These are phyloP conservation scores for Plasmopara muralis DNA, from an alignment of 352 stramenopile species.

Conservation along the genomic window DNA sequence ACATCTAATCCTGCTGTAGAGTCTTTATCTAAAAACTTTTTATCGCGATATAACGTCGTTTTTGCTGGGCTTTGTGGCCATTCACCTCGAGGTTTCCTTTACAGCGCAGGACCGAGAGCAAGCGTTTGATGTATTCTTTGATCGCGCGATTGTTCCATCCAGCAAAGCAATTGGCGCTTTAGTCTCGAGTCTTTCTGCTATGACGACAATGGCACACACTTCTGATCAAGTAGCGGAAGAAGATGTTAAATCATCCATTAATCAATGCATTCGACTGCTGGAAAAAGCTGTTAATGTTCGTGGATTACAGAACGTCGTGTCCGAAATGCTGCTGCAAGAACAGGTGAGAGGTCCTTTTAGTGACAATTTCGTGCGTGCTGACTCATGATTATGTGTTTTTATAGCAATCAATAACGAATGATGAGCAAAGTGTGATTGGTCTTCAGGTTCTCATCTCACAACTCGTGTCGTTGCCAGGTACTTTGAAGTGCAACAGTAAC, in stretches of 20 bases:
- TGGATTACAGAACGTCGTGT: slow-evolving; percentile 28
- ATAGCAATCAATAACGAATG: slow-evolving; percentile 8
- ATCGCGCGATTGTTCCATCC: slow-evolving; percentile 25
- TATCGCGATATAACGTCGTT: slow-evolving; percentile 55
- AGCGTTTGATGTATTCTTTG: slow-evolving; percentile 62
- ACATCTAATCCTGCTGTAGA: slow-evolving; percentile 15
- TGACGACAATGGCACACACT: slow-evolving; percentile 1
- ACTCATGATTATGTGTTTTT: neutral
- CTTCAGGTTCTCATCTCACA: slow-evolving; percentile 37
- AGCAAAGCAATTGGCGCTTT: slow-evolving; percentile 31
- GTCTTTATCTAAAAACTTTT: slow-evolving; percentile 42
- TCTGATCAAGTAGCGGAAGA: slow-evolving; percentile 11
- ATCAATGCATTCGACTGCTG: slow-evolving; percentile 44
- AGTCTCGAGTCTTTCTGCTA: slow-evolving; percentile 28
- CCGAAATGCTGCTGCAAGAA: slow-evolving; percentile 34
- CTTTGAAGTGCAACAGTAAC: neutral
- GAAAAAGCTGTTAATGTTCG: slow-evolving; percentile 21
- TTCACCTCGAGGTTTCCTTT: slow-evolving; percentile 48
- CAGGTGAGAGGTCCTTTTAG: slow-evolving; percentile 8
- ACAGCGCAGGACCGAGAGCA: slow-evolving; percentile 29
- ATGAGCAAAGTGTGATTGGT: slow-evolving; percentile 13
- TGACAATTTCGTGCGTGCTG: neutral
- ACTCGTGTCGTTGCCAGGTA: slow-evolving; percentile 47
- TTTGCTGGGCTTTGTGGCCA: slow-evolving; percentile 44
- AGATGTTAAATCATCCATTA: slow-evolving; percentile 30